Evolutionary conservation across 495 filamentous ascomycete genomes (phyloP), one percentile per base, ranked within the genome.

Genomic region (Penicillium tannophilum): DNA sequence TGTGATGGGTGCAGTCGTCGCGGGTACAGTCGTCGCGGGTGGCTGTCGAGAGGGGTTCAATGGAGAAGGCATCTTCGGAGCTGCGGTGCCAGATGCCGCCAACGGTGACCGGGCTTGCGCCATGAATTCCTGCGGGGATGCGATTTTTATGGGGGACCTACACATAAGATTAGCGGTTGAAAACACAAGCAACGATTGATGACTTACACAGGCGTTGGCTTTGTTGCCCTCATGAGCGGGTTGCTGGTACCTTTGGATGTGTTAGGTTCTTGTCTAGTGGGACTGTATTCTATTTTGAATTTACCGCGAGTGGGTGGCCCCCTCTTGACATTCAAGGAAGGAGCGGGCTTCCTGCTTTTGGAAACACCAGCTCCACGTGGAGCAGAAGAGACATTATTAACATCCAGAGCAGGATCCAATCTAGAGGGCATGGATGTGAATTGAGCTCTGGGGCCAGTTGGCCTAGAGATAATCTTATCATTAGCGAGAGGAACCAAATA

Each of bases 331-430:
- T 4, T 4, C 12, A 14, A 36, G 2, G 9, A 2, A 11, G 3
- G 10, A 3, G 33, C 10, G 4, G 33, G 9, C 33, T 36, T 36
- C 3, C 33, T 11, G 14, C 39, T n/a, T n/a, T 41, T 41, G 4
- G 14, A 41, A 5, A 41, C n/a, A 1, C 39, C 39, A 17, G 14
- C 14, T 6, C 39, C 14, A 7, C 39, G 39, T 11, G n/a, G 4
- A n/a, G 44, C 6, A 26, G 44, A 2, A 31, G 48, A 20, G 10
- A n/a, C 23, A 44, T 62, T 70, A 26, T 70, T 66, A 20, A 24
- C 43, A 23, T 67, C 66, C 5, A 74, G 52, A 0, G 71, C 67
- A 45, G 69, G 67, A 42, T 71, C 64, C 10, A 62, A 50, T 17
- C 60, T 35, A 42, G 53, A 23, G 4, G 33, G 33, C 9, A 36